Evolutionary conservation across 768 basidiomycete species (phyloP), one percentile per base, ranked within the genome.

Genomic region (Boletus reticuloceps): DNA sequence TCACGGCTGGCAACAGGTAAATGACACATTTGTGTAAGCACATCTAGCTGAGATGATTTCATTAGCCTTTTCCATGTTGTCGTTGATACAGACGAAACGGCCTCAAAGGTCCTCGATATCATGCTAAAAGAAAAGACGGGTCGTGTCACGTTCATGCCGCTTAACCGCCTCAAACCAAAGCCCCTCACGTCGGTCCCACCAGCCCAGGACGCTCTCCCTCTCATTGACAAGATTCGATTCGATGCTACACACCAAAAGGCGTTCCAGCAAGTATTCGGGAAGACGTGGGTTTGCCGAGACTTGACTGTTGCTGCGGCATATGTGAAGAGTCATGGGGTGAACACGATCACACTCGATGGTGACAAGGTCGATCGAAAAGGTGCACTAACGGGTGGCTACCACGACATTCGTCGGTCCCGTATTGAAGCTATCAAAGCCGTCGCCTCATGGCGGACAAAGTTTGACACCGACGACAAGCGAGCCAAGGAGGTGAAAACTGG

Each of bases 321-420:
- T 69, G 93, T 95, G 47, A 89, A 96, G 70, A 90, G 87, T 63
- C 94, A 98, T 67, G 87, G 87, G 2, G 88, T 98, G 68, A 98
- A 96, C 73, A 94, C 94, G 20, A 98, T 98, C 71, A 99, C 97
- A 2, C 82, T 97, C 38, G 95, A 96, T 61, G 97, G 97, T 47
- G 97, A 99, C 77, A 94, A 93, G 67, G 94, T 96, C 50, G 97
- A 99, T 69, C 83, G 94, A 49, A 98, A 96, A 69, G 97, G 97
- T 58, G 86, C 95, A 2, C 74, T 99, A 46, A 98, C 95, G 0
- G 97, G 97, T 53, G 97, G 97, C 1, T 99, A 91, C 72, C 91
- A 98, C 69, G 97, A 98, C 69, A 79, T 94, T 25, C 84, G 91
- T 12, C 80, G 91, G 44, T 95, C 93, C 10, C 84, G 97, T 14